Evolutionary conservation across 2,329 filamentous ascomycete genomes (phyloP).

Genomic region (Fusarium heterosporum): DNA sequence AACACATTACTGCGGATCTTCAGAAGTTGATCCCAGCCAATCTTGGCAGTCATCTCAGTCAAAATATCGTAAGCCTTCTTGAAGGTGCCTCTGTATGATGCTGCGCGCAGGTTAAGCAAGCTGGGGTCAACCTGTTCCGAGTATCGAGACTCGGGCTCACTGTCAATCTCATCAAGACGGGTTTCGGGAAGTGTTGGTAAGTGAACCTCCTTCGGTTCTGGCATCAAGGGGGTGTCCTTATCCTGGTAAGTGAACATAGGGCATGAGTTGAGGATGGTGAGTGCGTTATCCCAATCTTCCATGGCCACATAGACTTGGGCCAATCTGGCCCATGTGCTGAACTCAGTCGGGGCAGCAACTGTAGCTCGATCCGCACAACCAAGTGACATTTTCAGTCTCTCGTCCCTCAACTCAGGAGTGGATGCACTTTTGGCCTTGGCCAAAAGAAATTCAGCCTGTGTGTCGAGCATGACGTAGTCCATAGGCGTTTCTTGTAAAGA

Average conservation of each 20-base stretch:
- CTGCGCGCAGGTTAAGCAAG: constrained; percentile 85
- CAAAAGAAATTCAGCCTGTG: constrained; percentile 91
- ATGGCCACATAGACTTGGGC: constrained; percentile 93
- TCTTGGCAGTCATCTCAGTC: constrained; percentile 95
- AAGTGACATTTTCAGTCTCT: constrained; percentile 84
- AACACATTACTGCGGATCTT: constrained; percentile 97
- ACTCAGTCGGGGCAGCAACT: constrained; percentile 94
- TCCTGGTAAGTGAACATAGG: constrained; percentile 99
- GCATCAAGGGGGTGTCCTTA: constrained; percentile 95
- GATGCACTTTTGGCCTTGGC: constrained; percentile 76
- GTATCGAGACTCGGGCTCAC: constrained; percentile 83
- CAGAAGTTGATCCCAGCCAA: constrained; percentile 96
- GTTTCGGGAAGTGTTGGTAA: constrained; percentile 90
- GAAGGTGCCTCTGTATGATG: constrained; percentile 94
- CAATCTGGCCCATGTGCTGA: constrained; percentile 93
- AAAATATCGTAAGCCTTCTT: constrained; percentile 93
- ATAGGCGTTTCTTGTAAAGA: constrained; percentile 92
- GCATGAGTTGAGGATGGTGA: constrained; percentile 96
- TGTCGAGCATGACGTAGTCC: constrained; percentile 97
- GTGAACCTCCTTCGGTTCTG: constrained; percentile 87
- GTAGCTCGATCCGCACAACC: constrained; percentile 95
- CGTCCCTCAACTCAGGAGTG: constrained; percentile 67
- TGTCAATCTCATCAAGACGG: constrained; percentile 94
- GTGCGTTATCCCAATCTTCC: constrained; percentile 96
- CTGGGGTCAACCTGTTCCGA: constrained; percentile 89